Conservation (phyloP, 805 yeast genomes). For the Trichomonascus vanleenenianus region DNA sequence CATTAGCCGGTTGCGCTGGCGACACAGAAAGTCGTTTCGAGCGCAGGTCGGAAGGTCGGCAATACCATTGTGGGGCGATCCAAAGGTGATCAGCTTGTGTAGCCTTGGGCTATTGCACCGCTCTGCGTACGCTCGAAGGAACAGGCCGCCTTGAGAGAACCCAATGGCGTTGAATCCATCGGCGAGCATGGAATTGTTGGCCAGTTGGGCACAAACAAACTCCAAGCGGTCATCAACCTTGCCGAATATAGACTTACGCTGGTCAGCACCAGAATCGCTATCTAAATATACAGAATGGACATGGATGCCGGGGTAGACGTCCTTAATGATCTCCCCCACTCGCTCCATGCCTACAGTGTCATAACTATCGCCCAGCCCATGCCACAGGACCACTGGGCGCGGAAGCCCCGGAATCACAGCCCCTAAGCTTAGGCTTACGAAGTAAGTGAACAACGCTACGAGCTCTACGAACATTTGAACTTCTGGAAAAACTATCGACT, state of each 20-base stretch:
- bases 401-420: too few species aligned
- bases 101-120: conserved; percentile 42
- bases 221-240: conserved; percentile 48
- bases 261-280: conserved; percentile 44
- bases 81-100: conserved; percentile 57
- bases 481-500: too few species aligned
- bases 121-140: conserved; percentile 59
- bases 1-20: conserved; percentile 43
- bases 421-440: too few species aligned
- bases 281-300: conserved; percentile 50
- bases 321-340: conserved; percentile 36
- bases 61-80: conserved; percentile 75
- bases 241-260: conserved; percentile 50
- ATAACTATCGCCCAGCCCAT: conserved; percentile 74
- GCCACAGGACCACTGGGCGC: conserved; percentile 67
- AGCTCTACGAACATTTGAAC: too few species aligned
- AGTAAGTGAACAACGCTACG: too few species aligned
- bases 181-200: conserved; percentile 35
- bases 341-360: conserved; percentile 50
- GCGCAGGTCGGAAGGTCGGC: conserved; percentile 57
- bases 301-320: conserved; percentile 41
- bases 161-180: conserved; percentile 69
- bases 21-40: conserved; percentile 51
- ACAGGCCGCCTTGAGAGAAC: conserved; percentile 79
- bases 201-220: conserved; percentile 48